phyloP scores from a whole-genome alignment of 495 filamentous ascomycete genomes.

The Chaetomidium leptoderma region DNA sequence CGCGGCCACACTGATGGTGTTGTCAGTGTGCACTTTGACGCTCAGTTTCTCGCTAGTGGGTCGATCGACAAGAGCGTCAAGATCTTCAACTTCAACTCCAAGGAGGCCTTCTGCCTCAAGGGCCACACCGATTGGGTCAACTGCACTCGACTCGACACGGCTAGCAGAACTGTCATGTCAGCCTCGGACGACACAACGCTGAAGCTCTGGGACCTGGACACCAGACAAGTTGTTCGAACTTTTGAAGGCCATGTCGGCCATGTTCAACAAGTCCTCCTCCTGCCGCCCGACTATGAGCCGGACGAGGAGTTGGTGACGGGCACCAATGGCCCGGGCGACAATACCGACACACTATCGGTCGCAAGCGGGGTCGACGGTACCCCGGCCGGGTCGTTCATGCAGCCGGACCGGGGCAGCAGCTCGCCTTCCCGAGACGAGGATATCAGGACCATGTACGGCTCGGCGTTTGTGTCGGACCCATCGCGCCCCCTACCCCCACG shows the following conservation, averaged over 20 bases:
- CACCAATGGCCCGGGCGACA: conserved; percentile 47
- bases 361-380: conserved; percentile 38
- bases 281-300: conserved; percentile 84
- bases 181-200: conserved; percentile 91
- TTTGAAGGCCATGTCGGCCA: conserved; percentile 95
- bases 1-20: conserved; percentile 74
- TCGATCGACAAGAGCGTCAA: conserved; percentile 87
- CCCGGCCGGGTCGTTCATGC: conserved; percentile 26
- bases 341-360: conserved; percentile 50
- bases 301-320: conserved; percentile 56
- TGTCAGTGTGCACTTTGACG: conserved; percentile 79
- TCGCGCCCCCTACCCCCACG: conserved; percentile 68
- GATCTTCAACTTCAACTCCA: conserved; percentile 87
- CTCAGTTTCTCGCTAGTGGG: conserved; percentile 75
- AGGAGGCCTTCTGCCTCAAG: conserved; percentile 68
- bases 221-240: conserved; percentile 65
- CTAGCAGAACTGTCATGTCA: conserved; percentile 80
- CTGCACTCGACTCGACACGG: conserved; percentile 73
- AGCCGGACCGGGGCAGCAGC: conserved; percentile 19
- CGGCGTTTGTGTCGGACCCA: conserved; percentile 50
- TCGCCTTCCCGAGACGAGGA: conserved; percentile 34
- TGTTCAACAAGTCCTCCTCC: conserved; percentile 80
- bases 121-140: conserved; percentile 96
- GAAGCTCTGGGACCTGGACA: conserved; percentile 70
- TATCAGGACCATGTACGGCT: conserved; percentile 51